Evolutionary conservation across 192 early-diverging fungal genomes (phyloP).

Genomic region (Coemansia sp.): DNA sequence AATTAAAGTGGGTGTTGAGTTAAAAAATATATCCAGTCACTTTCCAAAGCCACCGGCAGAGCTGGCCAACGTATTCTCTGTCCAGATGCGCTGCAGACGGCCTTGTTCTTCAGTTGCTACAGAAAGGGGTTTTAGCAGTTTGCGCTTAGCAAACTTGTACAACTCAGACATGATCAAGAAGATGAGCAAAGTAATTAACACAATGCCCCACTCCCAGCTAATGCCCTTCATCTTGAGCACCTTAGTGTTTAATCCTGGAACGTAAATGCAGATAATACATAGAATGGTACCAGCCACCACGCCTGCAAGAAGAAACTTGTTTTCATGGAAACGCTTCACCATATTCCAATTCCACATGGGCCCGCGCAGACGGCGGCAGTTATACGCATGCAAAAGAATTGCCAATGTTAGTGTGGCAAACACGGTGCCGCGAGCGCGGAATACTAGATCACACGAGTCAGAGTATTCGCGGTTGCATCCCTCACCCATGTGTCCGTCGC

Average conservation of each 20-base stretch:
- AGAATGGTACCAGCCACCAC: slow-evolving; percentile 55
- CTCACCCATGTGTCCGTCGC: slow-evolving; percentile 59
- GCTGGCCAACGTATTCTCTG: slow-evolving; percentile 47
- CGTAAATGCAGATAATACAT: slow-evolving; percentile 60
- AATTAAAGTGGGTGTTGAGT: too few relatives aligned
- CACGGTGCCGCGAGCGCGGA: slow-evolving; percentile 67
- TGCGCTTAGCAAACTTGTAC: slow-evolving; percentile 65
- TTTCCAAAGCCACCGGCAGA: slow-evolving; percentile 25
- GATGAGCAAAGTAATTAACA: slow-evolving; percentile 58
- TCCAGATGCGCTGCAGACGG: slow-evolving; percentile 55
- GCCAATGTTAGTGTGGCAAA: slow-evolving; percentile 72
- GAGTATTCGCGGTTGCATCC: slow-evolving; percentile 60
- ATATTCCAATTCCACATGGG: slow-evolving; percentile 59
- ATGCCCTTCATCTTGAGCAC: slow-evolving; percentile 66
- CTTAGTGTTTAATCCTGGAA: slow-evolving; percentile 64
- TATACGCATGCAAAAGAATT: slow-evolving; percentile 72
- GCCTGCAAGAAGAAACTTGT: slow-evolving; percentile 55
- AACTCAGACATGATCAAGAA: slow-evolving; percentile 66
- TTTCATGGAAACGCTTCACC: slow-evolving; percentile 52
- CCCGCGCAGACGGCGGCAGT: slow-evolving; percentile 67
- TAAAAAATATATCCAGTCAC: background rate
- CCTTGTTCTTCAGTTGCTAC: slow-evolving; percentile 43
- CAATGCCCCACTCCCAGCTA: slow-evolving; percentile 73
- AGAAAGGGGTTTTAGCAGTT: slow-evolving; percentile 42
- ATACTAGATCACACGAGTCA: slow-evolving; percentile 62